Conservation (phyloP, 2,329 filamentous ascomycete species). For the Penicillium sumatraense region DNA sequence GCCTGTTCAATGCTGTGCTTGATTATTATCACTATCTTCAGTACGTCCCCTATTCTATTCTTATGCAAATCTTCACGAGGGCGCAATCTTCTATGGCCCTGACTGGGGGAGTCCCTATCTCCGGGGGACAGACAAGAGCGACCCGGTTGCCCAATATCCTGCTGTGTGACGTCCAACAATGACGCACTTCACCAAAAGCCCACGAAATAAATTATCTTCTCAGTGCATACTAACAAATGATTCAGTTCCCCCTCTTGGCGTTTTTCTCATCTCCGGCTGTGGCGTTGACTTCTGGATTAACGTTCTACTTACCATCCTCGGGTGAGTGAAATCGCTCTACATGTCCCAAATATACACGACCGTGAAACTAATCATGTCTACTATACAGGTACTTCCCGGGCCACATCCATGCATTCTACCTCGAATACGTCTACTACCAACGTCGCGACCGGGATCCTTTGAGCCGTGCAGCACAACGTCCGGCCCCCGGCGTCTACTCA, state of each 20-base stretch:
- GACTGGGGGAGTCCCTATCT: too few species aligned
- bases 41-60: constrained; percentile 34
- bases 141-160: neutral
- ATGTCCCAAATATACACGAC: neutral
- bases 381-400: constrained; percentile 70
- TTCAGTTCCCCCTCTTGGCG: constrained; percentile 68
- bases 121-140: neutral
- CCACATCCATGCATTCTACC: constrained; percentile 78
- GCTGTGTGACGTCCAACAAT: neutral
- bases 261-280: constrained; percentile 68
- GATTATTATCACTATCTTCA: constrained; percentile 52
- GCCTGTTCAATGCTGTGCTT: constrained; percentile 46
- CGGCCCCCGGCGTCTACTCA: constrained; percentile 46
- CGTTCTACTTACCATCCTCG: constrained; percentile 67
- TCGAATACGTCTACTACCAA: constrained; percentile 83
- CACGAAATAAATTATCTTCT: neutral
- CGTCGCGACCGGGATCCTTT: constrained; percentile 49
- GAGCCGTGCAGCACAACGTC: constrained; percentile 22
- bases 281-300: constrained; percentile 69
- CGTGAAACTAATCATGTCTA: constrained; percentile 10
- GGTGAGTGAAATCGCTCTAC: constrained; percentile 47
- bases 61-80: neutral
- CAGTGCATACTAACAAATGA: constrained; percentile 16
- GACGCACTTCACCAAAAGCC: neutral
- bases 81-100: too few species aligned